phyloP scores from a whole-genome alignment of 805 yeast species.

The Candida saitoana region DNA sequence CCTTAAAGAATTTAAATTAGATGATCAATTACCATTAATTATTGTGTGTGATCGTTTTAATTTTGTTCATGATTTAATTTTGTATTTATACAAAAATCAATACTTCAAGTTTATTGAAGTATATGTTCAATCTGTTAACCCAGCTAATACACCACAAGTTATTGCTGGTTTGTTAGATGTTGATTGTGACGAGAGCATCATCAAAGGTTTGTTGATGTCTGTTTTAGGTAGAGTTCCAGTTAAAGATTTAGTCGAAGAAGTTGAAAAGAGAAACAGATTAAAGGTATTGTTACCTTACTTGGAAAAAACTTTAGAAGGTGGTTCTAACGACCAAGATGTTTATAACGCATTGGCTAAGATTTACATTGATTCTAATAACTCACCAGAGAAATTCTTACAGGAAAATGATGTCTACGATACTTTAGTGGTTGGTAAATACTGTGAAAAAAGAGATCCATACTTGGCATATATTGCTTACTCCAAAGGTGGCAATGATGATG shows the following conservation, averaged over 20 bases:
- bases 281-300: slow-evolving; percentile 89
- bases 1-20: slow-evolving; percentile 87
- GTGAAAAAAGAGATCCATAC: slow-evolving; percentile 99
- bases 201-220: slow-evolving; percentile 72
- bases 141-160: slow-evolving; percentile 93
- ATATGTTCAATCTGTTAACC: slow-evolving; percentile 96
- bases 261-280: slow-evolving; percentile 92
- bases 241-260: slow-evolving; percentile 84
- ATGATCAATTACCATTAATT: slow-evolving; percentile 93
- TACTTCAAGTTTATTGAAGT: slow-evolving; percentile 96
- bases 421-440: slow-evolving; percentile 92
- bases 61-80: slow-evolving; percentile 88
- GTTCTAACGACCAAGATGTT: slow-evolving; percentile 85
- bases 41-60: slow-evolving; percentile 92
- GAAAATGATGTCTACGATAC: slow-evolving; percentile 90
- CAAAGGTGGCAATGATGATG: slow-evolving; percentile 88
- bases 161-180: slow-evolving; percentile 94
- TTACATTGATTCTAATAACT: slow-evolving; percentile 95
- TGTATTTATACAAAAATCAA: slow-evolving; percentile 92
- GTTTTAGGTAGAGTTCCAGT: slow-evolving; percentile 95
- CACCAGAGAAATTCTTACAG: slow-evolving; percentile 92
- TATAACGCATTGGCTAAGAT: slow-evolving; percentile 95
- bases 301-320: slow-evolving; percentile 80
- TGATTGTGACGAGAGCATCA: slow-evolving; percentile 90
- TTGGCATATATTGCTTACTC: slow-evolving; percentile 96